Conservation (phyloP, 2,329 filamentous ascomycete genomes). For the Cordyceps militaris region DNA sequence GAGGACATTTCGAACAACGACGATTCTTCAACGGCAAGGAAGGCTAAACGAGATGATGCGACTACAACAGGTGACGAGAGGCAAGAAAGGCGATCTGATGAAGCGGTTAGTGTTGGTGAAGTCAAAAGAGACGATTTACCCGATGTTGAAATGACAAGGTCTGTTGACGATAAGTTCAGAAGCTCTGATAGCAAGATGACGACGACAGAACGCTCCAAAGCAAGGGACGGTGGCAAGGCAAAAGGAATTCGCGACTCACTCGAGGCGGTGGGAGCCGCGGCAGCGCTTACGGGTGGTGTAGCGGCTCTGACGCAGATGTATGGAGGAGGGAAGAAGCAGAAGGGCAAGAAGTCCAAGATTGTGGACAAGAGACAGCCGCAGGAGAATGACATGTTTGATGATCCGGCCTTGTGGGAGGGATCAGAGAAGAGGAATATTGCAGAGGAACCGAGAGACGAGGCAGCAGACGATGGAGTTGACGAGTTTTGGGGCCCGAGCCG, state of each 20-base stretch:
- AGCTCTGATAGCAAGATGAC: slow-evolving; percentile 7
- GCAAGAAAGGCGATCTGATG: slow-evolving; percentile 11
- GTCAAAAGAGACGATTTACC: slow-evolving; percentile 10
- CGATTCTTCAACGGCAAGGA: slow-evolving; percentile 17
- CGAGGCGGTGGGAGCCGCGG: slow-evolving; percentile 20
- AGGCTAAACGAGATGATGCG: background rate
- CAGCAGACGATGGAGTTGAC: slow-evolving; percentile 20
- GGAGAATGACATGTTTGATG: slow-evolving; percentile 39
- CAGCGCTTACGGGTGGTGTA: slow-evolving; percentile 23
- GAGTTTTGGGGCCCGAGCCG: slow-evolving; percentile 25
- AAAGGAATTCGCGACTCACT: slow-evolving; percentile 1
- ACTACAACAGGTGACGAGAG: slow-evolving; percentile 10
- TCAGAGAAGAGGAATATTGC: slow-evolving; percentile 31
- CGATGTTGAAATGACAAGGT: slow-evolving; percentile 12
- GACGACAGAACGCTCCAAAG: background rate
- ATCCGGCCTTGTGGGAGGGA: slow-evolving; percentile 38
- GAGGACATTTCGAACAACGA: slow-evolving; percentile 22
- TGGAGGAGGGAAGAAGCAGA: slow-evolving; percentile 24
- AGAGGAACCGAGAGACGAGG: slow-evolving; percentile 17
- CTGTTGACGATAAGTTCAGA: slow-evolving; percentile 12
- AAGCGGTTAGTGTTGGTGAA: slow-evolving; percentile 14
- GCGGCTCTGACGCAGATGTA: slow-evolving; percentile 30
- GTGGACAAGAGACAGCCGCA: slow-evolving; percentile 32
- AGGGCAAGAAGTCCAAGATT: slow-evolving; percentile 32
- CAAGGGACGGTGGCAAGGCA: background rate